Evolutionary conservation across 768 basidiomycete species (phyloP).

Genomic region (Tremella mesenterica): DNA sequence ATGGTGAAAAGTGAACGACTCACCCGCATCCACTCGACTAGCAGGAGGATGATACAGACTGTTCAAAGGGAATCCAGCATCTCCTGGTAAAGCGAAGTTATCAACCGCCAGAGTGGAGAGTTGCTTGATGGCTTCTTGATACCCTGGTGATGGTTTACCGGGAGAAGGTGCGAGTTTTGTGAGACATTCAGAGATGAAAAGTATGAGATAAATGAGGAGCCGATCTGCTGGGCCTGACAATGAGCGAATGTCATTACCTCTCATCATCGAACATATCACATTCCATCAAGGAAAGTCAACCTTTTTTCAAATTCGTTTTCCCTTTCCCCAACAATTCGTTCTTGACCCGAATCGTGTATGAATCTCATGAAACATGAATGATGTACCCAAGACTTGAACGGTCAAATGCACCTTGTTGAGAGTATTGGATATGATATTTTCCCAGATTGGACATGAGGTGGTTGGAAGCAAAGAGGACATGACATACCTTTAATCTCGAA

Average conservation of each 20-base stretch:
- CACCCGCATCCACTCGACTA: constrained; percentile 72
- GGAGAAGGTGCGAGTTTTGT: constrained; percentile 63
- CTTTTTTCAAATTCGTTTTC: too few species aligned
- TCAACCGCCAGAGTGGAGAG: constrained; percentile 91
- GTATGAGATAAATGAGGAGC: constrained; percentile 89
- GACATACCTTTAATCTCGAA: constrained; percentile 93
- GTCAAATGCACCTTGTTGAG: too few species aligned
- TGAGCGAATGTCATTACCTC: neutral
- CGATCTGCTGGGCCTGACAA: constrained; percentile 69
- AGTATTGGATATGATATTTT: too few species aligned
- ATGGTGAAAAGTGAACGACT: constrained; percentile 21
- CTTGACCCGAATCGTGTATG: too few species aligned
- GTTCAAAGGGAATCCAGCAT: constrained; percentile 88
- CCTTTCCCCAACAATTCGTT: too few species aligned
- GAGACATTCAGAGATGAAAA: constrained; percentile 95
- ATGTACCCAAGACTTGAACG: too few species aligned
- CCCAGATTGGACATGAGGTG: too few species aligned
- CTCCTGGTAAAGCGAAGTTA: constrained; percentile 86
- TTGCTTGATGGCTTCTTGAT: constrained; percentile 72
- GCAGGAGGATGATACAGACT: constrained; percentile 76
- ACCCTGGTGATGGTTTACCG: constrained; percentile 48
- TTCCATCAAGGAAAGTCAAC: too few species aligned
- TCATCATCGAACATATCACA: too few species aligned
- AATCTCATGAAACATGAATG: too few species aligned
- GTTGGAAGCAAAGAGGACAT: too few species aligned